A percentile compares a stretch with the other conserved stretches of the same genome.
Evolutionary conservation across 2,329 filamentous ascomycete genomes (phyloP).

Genomic region (Zymoseptoria ardabiliae): DNA sequence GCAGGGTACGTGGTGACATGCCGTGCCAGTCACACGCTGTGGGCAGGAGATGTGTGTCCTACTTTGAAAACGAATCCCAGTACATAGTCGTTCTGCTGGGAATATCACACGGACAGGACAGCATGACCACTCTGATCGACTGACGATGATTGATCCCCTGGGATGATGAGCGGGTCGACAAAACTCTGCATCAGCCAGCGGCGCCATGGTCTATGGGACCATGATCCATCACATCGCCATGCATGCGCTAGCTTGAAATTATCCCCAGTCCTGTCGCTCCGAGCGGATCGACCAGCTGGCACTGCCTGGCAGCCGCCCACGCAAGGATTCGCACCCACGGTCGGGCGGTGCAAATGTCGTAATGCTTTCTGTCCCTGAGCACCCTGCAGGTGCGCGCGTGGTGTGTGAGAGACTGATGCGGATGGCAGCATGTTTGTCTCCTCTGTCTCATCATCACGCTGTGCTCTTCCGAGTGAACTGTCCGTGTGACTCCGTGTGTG

Average conservation of each 20-base stretch:
- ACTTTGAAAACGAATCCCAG: not conserved
- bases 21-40: not conserved
- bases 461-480: not conserved
- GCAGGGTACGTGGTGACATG: not conserved
- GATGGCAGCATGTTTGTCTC: not conserved
- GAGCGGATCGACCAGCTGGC: not conserved
- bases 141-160: not conserved
- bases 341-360: slow-evolving; percentile 6
- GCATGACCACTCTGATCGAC: not conserved
- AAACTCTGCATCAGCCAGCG: not conserved
- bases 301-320: too few relatives aligned
- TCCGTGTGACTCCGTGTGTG: not conserved
- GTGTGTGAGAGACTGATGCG: not conserved
- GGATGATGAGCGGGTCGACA: not conserved
- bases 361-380: slow-evolving; percentile 1
- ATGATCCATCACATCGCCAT: not conserved
- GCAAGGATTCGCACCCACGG: not conserved
- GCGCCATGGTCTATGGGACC: too few relatives aligned
- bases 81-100: not conserved
- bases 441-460: not conserved
- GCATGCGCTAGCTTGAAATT: not conserved
- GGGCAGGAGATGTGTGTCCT: not conserved
- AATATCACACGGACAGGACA: not conserved
- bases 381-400: not conserved
- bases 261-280: not conserved